Conservation (phyloP, 2,329 filamentous ascomycete genomes). For the Microcyclospora pomicola region DNA sequence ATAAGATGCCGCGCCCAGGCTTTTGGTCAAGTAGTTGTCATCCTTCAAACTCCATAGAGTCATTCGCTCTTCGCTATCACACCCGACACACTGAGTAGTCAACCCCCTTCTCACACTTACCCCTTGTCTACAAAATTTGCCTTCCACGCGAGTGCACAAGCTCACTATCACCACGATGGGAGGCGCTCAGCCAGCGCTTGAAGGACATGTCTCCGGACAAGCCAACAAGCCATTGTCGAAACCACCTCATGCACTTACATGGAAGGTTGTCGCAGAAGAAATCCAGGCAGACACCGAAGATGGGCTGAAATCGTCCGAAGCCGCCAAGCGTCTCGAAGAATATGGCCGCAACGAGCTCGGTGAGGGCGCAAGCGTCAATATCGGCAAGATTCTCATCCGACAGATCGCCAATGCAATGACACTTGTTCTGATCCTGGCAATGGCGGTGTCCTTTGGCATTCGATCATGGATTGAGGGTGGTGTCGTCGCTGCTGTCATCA, state of each 20-base stretch:
- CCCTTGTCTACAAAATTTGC: no score
- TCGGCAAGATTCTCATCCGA: constrained; percentile 58
- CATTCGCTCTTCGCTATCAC: no score
- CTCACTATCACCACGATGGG: constrained; percentile 5
- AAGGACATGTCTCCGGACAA: constrained; percentile 18
- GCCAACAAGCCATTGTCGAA: constrained; percentile 40
- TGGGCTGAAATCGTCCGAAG: constrained; percentile 49
- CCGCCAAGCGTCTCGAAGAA: constrained; percentile 42
- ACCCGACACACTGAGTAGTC: no score
- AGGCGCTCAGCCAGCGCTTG: constrained; percentile 7
- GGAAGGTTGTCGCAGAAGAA: constrained; percentile 39
- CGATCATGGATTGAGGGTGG: constrained; percentile 35
- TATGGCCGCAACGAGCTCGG: constrained; percentile 59
- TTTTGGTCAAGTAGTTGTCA: no score
- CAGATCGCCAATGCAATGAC: constrained; percentile 71
- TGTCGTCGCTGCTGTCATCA: constrained; percentile 32
- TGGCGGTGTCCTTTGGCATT: constrained; percentile 36
- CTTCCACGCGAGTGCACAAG: no score
- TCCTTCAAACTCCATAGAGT: no score
- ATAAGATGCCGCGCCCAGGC: no score
- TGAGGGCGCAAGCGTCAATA: constrained; percentile 51
- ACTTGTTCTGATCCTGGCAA: constrained; percentile 39
- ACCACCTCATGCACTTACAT: constrained; percentile 50
- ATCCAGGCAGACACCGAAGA: constrained; percentile 52
- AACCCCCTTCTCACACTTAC: no score